A percentile compares a stretch with the other conserved stretches of the same genome.
These are phyloP conservation scores for Meyerozyma elateridarum DNA, from an alignment of 1,139 yeast species.

Conservation along the genomic window DNA sequence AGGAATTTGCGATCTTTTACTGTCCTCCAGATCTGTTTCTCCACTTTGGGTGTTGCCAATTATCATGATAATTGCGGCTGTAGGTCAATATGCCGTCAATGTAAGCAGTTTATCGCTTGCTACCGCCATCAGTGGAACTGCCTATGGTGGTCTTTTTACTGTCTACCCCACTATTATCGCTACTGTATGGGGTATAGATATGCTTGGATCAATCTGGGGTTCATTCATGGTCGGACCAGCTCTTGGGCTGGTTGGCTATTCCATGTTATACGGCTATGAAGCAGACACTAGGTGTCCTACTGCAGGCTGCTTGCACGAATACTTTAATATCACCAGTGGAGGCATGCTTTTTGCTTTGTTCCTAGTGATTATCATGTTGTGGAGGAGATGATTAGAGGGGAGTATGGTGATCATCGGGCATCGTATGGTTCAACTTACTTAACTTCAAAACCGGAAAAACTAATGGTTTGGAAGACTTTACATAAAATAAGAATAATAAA, in stretches of 20 bases:
- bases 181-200: constrained; percentile 82
- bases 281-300: constrained; percentile 44
- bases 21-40: constrained; percentile 26
- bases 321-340: constrained; percentile 30
- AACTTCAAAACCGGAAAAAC: no score
- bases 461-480: no score
- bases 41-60: constrained; percentile 42
- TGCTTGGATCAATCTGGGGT: constrained; percentile 94
- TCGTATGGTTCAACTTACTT: no score
- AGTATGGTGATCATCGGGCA: no score
- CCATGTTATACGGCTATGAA: constrained; percentile 64
- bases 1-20: constrained; percentile 52
- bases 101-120: constrained; percentile 21
- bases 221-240: constrained; percentile 90
- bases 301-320: constrained; percentile 25
- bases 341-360: constrained; percentile 30
- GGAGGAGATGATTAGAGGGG: neutral
- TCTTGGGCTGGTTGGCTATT: constrained; percentile 67
- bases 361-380: constrained; percentile 13
- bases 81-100: constrained; percentile 34
- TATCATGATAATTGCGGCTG: constrained; percentile 37
- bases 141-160: constrained; percentile 84
- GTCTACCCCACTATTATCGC: constrained; percentile 80
- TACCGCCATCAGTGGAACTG: constrained; percentile 58
- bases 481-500: no score